phyloP scores from a whole-genome alignment of 2,329 filamentous ascomycete genomes.

The Fusarium sp. region DNA sequence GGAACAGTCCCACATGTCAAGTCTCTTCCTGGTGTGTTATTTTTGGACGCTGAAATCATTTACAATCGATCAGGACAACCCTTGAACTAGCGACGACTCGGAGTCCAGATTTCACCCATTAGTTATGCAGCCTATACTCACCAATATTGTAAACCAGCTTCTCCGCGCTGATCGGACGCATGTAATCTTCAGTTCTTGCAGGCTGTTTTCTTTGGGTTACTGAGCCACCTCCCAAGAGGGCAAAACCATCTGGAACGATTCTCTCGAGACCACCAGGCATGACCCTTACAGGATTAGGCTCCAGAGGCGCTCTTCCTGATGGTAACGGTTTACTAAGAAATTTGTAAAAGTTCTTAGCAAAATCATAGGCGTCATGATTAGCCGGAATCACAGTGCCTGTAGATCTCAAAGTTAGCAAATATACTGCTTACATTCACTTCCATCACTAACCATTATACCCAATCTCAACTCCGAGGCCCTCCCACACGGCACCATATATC shows the following conservation, averaged over 20 bases:
- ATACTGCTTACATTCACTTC: background rate
- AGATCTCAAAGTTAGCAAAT: background rate
- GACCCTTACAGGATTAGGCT: slow-evolving; percentile 51
- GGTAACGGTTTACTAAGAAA: slow-evolving; percentile 47
- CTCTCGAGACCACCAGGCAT: slow-evolving; percentile 53
- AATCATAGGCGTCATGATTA: slow-evolving; percentile 44
- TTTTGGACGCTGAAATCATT: no score
- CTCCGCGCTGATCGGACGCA: slow-evolving; percentile 59
- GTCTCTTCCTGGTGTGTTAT: no score
- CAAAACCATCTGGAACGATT: slow-evolving; percentile 50
- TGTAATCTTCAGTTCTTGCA: slow-evolving; percentile 49
- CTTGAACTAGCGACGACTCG: no score
- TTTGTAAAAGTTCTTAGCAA: slow-evolving; percentile 56
- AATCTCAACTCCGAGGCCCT: slow-evolving; percentile 58
- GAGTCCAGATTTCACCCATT: no score
- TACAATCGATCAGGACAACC: no score
- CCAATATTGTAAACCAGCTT: slow-evolving; percentile 53
- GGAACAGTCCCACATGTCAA: no score
- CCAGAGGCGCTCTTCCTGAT: slow-evolving; percentile 23
- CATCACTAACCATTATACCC: slow-evolving; percentile 53
- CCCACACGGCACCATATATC: slow-evolving; percentile 60
- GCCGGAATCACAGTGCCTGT: slow-evolving; percentile 31
- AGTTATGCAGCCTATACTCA: no score
- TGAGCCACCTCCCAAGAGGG: slow-evolving; percentile 41
- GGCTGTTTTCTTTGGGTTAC: slow-evolving; percentile 45